A percentile compares a stretch with the other conserved stretches of the same genome.
These are phyloP conservation scores for Bruguiera gymnorhiza DNA, from an alignment of 345 rosid species.

Conservation along the genomic window DNA sequence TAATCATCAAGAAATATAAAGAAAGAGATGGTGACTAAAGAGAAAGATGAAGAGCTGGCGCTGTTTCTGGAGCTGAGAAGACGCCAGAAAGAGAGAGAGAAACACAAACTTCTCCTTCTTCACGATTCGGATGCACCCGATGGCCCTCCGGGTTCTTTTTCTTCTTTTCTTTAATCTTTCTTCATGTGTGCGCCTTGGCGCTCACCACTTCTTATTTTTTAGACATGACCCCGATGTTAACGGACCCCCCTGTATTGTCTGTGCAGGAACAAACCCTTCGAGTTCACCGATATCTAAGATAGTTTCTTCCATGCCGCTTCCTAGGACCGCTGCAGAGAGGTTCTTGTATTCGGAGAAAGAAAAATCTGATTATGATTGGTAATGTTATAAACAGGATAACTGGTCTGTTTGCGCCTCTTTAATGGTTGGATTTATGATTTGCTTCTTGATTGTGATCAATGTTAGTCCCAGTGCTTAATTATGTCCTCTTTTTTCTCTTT, in stretches of 20 bases:
- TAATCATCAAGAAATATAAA: neutral
- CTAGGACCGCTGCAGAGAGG: constrained; percentile 28
- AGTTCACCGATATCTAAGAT: constrained; percentile 3
- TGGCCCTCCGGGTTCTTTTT: constrained; percentile 4
- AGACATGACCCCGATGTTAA: neutral
- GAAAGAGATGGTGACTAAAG: constrained; percentile 22
- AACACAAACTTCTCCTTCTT: constrained; percentile 5
- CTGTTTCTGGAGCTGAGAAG: constrained; percentile 29
- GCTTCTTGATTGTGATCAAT: no score
- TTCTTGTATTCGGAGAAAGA: constrained; percentile 35
- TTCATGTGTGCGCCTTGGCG: neutral
- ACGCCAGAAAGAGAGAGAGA: constrained; percentile 23
- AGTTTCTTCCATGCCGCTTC: constrained; percentile 14
- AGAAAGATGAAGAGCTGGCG: constrained; percentile 32
- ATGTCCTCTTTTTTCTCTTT: no score
- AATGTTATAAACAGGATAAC: neutral
- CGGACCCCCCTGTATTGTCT: neutral
- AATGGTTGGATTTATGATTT: no score
- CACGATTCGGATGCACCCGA: neutral
- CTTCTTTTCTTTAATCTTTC: neutral
- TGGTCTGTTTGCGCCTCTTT: neutral
- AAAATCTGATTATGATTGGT: constrained; percentile 36
- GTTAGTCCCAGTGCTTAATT: no score
- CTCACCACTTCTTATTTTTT: neutral
- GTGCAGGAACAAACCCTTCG: constrained; percentile 1